These are phyloP conservation scores for Alternaria gaisen DNA, from an alignment of 2,329 filamentous ascomycete species.

Conservation along the genomic window DNA sequence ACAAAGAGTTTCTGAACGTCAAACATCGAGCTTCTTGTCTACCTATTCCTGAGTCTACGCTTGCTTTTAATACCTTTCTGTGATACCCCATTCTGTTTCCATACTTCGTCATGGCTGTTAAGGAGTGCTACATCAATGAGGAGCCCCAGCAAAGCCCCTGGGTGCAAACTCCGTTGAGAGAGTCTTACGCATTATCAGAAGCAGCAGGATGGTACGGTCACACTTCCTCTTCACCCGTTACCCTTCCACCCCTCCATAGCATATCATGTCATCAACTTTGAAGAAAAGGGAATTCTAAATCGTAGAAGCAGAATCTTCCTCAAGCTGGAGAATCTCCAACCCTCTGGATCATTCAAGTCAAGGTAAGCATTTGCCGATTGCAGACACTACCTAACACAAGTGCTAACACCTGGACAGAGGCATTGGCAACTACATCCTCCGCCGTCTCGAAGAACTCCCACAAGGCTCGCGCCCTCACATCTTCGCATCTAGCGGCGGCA, in stretches of 20 bases:
- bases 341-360: slow-evolving; percentile 87
- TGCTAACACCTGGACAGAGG: slow-evolving; percentile 54
- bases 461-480: slow-evolving; percentile 64
- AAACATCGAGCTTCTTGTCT: neutral
- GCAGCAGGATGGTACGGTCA: slow-evolving; percentile 74
- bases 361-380: slow-evolving; percentile 35
- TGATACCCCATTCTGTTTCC: slow-evolving; percentile 16
- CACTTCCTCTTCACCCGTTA: slow-evolving; percentile 23
- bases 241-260: neutral
- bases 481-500: slow-evolving; percentile 82
- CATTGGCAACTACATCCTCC: slow-evolving; percentile 75
- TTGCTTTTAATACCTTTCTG: slow-evolving; percentile 14
- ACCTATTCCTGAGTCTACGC: slow-evolving; percentile 1
- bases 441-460: slow-evolving; percentile 53
- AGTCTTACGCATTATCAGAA: slow-evolving; percentile 72
- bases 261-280: neutral
- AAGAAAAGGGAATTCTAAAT: slow-evolving; percentile 50
- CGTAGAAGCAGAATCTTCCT: slow-evolving; percentile 76
- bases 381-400: neutral
- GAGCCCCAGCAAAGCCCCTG: slow-evolving; percentile 59
- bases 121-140: slow-evolving; percentile 30
- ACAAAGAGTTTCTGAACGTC: slow-evolving; percentile 3
- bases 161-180: slow-evolving; percentile 75
- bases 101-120: slow-evolving; percentile 36
- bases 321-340: slow-evolving; percentile 86